Evolutionary conservation across 2,329 filamentous ascomycete genomes (phyloP).

Genomic region (Calonectria montana): DNA sequence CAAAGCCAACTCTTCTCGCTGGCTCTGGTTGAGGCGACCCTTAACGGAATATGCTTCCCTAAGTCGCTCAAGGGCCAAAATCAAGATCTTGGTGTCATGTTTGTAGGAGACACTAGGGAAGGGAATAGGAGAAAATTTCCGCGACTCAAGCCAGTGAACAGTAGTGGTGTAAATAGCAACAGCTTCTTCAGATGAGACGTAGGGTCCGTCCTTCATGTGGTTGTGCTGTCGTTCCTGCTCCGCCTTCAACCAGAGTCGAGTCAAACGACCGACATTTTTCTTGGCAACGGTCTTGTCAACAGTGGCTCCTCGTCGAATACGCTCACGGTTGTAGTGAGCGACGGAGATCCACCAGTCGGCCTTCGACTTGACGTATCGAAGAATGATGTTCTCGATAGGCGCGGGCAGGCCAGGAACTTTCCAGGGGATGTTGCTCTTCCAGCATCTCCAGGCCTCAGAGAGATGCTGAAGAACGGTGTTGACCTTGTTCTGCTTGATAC

Average conservation of each 20-base stretch:
- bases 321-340: constrained; percentile 97
- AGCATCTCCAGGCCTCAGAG: constrained; percentile 98
- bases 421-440: constrained; percentile 99
- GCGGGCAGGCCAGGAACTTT: constrained; percentile 97
- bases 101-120: constrained; percentile 99
- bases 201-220: constrained; percentile 99
- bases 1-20: constrained; percentile 94
- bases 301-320: constrained; percentile 94
- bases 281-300: constrained; percentile 99
- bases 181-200: constrained; percentile 97
- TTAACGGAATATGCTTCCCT: constrained; percentile 98
- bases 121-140: constrained; percentile 98
- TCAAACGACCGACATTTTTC: constrained; percentile 96
- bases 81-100: constrained; percentile 98
- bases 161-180: constrained; percentile 99
- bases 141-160: constrained; percentile 97
- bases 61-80: constrained; percentile 91
- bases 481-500: constrained; percentile 99
- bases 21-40: constrained; percentile 94
- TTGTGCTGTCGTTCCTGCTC: constrained; percentile 99
- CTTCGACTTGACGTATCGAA: constrained; percentile 98
- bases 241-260: constrained; percentile 95
- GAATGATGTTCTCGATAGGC: constrained; percentile 97
- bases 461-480: constrained; percentile 97
- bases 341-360: constrained; percentile 99